Base-by-base conservation (phyloP, 441 rosid genomes). In the Populus hybrid region DNA sequence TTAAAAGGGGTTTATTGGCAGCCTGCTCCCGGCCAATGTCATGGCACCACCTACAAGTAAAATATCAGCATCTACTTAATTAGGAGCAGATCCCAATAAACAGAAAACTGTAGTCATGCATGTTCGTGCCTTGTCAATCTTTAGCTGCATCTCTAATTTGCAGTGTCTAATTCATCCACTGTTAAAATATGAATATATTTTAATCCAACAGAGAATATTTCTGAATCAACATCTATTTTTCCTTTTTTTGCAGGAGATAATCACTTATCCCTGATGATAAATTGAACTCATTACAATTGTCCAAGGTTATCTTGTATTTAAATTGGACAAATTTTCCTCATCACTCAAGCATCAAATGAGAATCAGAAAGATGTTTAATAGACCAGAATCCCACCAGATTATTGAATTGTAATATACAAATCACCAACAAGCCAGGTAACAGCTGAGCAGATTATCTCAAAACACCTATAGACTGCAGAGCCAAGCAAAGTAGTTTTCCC, bases 21-120 rank as follows among this genome's bases (percentile, higher is more conserved):
- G 98, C 99, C 69, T 92, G 95, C 82, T 94, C 98, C 71, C 99
- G 86, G 73, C 99, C 99, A 59, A 95, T 91, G 79, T 95, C 98
- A 86, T 94, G 97, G 86, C 98, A 95, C 98, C 99, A 95, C 97
- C 98, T 95, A 80, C 23, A 84, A 38, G 73, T 46, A 53, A 16
- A 57, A 42, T 24, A 73, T 28, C 78, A 73, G 72, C 65, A 70
- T 76, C 66, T 70, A 35, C 73, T 74, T 77, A 84, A 77, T 69
- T n/a, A 46, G 57, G 35, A 76, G 64, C 32, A 46, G 63, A 81
- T 64, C 57, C 57, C 57, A 14, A 14, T 46, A 14, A 14, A 46
- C 5, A 46, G 16, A 14, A 46, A 46, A 14, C 57, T 46, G 18
- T 14, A 46, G 57, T 46, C 16, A 46, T 4, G 57, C 57, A 46